Percentiles rank a stretch among this genome's conserved stretches.
These are phyloP conservation scores for Penicillium griseofulvum DNA, from an alignment of 2,329 filamentous ascomycete species.

Conservation along the genomic window DNA sequence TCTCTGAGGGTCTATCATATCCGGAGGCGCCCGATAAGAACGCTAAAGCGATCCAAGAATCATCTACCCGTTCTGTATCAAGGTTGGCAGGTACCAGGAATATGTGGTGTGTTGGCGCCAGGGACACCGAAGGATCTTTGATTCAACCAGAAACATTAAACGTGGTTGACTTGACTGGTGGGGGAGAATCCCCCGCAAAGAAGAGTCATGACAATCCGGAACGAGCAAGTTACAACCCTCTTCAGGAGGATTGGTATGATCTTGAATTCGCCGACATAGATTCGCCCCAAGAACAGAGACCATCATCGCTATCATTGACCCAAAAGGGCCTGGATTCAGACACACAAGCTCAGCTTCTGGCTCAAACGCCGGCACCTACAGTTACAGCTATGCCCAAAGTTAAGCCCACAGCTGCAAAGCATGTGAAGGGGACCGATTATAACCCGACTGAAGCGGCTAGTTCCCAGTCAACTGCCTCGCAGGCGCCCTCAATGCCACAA, in stretches of 20 bases:
- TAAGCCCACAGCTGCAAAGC: background rate
- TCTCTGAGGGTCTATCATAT: slow-evolving; percentile 27
- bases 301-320: background rate
- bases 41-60: background rate
- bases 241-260: slow-evolving; percentile 17
- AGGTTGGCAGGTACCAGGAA: slow-evolving; percentile 37
- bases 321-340: background rate
- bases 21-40: background rate
- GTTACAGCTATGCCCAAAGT: background rate
- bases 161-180: slow-evolving; percentile 47
- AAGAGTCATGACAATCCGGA: slow-evolving; percentile 1
- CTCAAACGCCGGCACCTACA: background rate
- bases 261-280: slow-evolving; percentile 13
- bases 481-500: slow-evolving; percentile 48
- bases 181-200: slow-evolving; percentile 4
- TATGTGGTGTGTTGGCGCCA: slow-evolving; percentile 70
- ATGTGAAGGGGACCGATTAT: background rate
- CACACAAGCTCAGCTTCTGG: background rate
- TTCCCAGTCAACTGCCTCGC: background rate
- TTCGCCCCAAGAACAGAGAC: slow-evolving; percentile 3
- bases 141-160: slow-evolving; percentile 64
- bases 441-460: background rate
- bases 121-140: slow-evolving; percentile 64
- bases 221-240: background rate
- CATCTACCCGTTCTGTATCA: slow-evolving; percentile 17